Percentiles rank a stretch among this genome's conserved stretches.
Evolutionary conservation across 2,329 filamentous ascomycete species (phyloP).

Genomic region (Cylindrodendrum hubeiense): DNA sequence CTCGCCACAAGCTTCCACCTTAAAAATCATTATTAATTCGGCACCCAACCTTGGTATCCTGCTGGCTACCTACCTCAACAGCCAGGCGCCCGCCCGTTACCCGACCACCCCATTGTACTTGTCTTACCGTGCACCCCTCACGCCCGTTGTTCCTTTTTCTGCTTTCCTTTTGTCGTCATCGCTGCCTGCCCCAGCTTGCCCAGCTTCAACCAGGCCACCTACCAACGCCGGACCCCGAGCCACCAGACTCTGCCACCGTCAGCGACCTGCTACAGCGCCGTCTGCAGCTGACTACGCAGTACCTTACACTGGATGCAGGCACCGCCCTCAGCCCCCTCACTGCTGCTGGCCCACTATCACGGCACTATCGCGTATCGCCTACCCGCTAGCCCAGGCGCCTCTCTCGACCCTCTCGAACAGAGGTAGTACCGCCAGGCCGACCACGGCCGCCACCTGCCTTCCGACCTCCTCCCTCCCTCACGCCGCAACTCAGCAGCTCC

Average conservation of each 20-base stretch:
- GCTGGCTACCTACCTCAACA: neutral
- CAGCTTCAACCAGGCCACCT: neutral
- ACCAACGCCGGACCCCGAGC: neutral
- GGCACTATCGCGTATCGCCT: conserved; percentile 23
- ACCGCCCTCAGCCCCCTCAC: conserved; percentile 15
- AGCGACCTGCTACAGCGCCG: neutral
- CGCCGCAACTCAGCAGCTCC: neutral
- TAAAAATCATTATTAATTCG: neutral
- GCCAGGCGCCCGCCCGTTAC: neutral
- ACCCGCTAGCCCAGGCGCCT: conserved; percentile 15
- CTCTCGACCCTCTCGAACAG: neutral
- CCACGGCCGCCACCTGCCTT: neutral
- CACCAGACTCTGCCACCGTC: neutral
- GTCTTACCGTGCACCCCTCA: neutral
- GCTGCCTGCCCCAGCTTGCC: neutral
- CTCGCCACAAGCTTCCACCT: neutral
- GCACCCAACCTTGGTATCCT: neutral
- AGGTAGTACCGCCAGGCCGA: conserved; percentile 1
- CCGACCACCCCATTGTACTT: neutral
- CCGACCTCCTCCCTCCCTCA: neutral
- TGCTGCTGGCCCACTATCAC: conserved; percentile 22
- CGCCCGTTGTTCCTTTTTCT: neutral
- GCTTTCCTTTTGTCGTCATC: neutral
- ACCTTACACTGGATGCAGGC: neutral
- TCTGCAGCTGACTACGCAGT: neutral